These are phyloP conservation scores for Penicillium lividum DNA, from an alignment of 495 filamentous ascomycete genomes.

Conservation along the genomic window DNA sequence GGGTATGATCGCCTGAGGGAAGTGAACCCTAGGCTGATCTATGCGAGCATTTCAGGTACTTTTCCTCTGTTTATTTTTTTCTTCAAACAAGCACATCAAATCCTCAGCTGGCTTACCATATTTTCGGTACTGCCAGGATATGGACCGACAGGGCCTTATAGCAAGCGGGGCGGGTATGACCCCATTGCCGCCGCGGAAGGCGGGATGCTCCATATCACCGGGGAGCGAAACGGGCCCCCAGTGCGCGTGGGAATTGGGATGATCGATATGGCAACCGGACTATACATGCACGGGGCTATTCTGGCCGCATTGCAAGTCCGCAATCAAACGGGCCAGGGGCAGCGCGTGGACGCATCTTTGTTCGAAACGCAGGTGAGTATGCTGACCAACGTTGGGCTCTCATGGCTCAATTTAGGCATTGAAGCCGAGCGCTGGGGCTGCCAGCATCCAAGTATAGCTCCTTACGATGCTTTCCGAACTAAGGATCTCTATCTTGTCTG, in stretches of 20 bases:
- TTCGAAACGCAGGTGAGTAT: conserved; percentile 93
- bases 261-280: conserved; percentile 87
- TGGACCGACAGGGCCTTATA: conserved; percentile 89
- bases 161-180: conserved; percentile 85
- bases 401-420: neutral
- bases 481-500: conserved; percentile 84
- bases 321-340: conserved; percentile 65
- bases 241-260: conserved; percentile 98
- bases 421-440: no score
- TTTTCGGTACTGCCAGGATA: conserved; percentile 32
- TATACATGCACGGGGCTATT: conserved; percentile 88
- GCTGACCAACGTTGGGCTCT: conserved; percentile 75
- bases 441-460: conserved; percentile 27
- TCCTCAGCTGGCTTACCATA: no score
- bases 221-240: conserved; percentile 77
- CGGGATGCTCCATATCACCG: conserved; percentile 96
- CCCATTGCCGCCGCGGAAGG: conserved; percentile 98
- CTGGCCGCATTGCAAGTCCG: conserved; percentile 85
- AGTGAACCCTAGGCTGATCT: conserved; percentile 71
- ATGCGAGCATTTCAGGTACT: conserved; percentile 61
- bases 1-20: conserved; percentile 74
- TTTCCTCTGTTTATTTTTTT: no score
- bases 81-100: no score
- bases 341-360: conserved; percentile 85
- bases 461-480: conserved; percentile 86